Base-by-base conservation (phyloP, 768 basidiomycete genomes). In the Hemileccinum impolitum region DNA sequence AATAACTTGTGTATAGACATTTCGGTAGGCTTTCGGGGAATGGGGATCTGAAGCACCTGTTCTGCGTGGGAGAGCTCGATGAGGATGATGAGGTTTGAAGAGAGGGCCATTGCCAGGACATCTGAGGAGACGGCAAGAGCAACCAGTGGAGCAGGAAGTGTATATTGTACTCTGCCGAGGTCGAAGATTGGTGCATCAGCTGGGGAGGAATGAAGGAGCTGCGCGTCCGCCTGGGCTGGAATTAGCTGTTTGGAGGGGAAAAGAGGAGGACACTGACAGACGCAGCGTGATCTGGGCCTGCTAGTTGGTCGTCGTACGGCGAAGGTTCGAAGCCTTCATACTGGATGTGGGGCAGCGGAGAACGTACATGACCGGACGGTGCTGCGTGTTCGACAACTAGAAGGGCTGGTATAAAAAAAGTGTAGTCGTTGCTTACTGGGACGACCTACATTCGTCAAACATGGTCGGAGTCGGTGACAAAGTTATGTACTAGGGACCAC, bases 281-380 rank as follows among this genome's bases (percentile, higher is more conserved):
- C 13, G 45, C 46, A 31, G 71, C 60, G 36, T 72, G 70, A 32
- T 73, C 75, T 49, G 69, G 48, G 56, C 76, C 72, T 47, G 72
- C 72, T 52, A 71, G 67, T 65, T 83, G 80, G 60, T 79, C 74
- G 49, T 67, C 66, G 56, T 61, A 76, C 2, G 83, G 79, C 17
- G 82, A 83, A 18, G 80, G 81, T 67, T 97, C 94, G 61, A 93
- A 97, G 10, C 93, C 94, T 62, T 95, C 88, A 59, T 87, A 94
- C 47, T 87, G 81, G 19, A 94, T 69, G 25, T 79, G 74, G 4
- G 84, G 82, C 19, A 81, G 62, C 1, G 77, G 66, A 44, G 67
- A 70, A 42, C 69, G 65, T 44, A 34, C 63, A 32, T 65, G 62
- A 25, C 70, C 68, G 14, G 76, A 66, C 17, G 84, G 77, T 4